Percentiles rank a stretch among this genome's conserved stretches.
Conservation (phyloP, 1,284 basidiomycete genomes). For the Ceratobasidium sp. region DNA sequence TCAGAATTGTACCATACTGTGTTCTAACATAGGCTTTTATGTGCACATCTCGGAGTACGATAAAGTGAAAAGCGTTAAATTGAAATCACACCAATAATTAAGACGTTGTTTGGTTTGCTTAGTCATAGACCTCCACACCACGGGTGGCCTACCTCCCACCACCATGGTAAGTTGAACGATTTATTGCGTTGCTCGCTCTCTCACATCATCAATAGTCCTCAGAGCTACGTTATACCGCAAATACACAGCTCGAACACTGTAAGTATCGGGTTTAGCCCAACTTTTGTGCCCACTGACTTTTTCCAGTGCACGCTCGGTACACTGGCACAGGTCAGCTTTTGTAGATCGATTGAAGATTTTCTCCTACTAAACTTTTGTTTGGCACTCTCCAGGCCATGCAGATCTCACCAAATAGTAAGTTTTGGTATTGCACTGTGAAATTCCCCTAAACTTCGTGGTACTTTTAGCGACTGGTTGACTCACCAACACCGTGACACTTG, state of each 20-base stretch:
- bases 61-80: no score
- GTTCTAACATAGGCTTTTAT: neutral
- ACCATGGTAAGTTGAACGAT: constrained; percentile 10
- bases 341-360: constrained; percentile 49
- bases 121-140: neutral
- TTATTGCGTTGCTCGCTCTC: neutral
- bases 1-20: constrained; percentile 11
- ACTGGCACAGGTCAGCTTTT: constrained; percentile 81
- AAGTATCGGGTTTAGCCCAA: constrained; percentile 53
- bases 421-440: neutral
- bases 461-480: constrained; percentile 90
- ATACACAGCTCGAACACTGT: constrained; percentile 93
- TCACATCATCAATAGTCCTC: constrained; percentile 65
- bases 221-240: constrained; percentile 92
- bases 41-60: neutral
- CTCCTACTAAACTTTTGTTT: constrained; percentile 39
- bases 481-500: constrained; percentile 97
- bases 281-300: constrained; percentile 44
- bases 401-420: constrained; percentile 93
- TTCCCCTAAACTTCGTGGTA: constrained; percentile 28
- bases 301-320: constrained; percentile 91
- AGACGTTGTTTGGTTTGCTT: neutral
- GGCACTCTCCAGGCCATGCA: constrained; percentile 75
- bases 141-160: neutral
- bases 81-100: neutral